Conservation (phyloP, 164 flowering plant genomes). For the Piper longum region DNA sequence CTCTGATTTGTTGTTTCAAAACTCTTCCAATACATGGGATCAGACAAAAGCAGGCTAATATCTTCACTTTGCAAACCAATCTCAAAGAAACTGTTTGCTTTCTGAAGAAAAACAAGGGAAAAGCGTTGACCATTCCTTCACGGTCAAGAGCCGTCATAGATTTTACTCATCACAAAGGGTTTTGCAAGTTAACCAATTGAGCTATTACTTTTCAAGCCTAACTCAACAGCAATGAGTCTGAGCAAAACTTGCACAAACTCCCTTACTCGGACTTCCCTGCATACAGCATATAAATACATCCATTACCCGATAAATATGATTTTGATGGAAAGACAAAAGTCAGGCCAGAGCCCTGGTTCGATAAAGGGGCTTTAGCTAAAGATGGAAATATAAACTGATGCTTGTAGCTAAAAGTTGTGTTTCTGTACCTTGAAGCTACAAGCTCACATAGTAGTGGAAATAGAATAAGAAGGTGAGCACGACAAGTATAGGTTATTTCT, state of each 20-base stretch:
- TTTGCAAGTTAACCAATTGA: background rate
- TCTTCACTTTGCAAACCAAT: too few relatives aligned
- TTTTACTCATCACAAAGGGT: too few relatives aligned
- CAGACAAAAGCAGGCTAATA: too few relatives aligned
- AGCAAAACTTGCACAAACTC: constrained; percentile 1
- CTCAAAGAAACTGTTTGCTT: too few relatives aligned
- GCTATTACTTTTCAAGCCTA: background rate
- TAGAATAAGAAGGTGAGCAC: constrained; percentile 61
- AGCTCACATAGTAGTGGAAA: constrained; percentile 82
- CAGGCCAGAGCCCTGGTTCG: background rate
- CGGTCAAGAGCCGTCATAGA: too few relatives aligned
- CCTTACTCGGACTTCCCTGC: background rate
- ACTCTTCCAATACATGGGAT: too few relatives aligned
- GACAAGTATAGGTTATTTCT: constrained; percentile 23
- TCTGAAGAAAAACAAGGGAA: too few relatives aligned
- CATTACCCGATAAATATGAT: background rate
- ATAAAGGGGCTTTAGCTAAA: background rate
- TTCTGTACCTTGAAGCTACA: constrained; percentile 58
- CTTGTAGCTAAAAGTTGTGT: background rate
- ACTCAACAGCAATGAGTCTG: background rate
- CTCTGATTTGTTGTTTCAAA: too few relatives aligned
- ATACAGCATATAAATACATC: background rate
- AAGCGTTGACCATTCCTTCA: too few relatives aligned
- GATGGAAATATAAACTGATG: background rate
- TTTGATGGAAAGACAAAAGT: too few relatives aligned